These are phyloP conservation scores for Orbilia ellipsospora DNA, from an alignment of 2,329 filamentous ascomycete genomes.

Conservation along the genomic window DNA sequence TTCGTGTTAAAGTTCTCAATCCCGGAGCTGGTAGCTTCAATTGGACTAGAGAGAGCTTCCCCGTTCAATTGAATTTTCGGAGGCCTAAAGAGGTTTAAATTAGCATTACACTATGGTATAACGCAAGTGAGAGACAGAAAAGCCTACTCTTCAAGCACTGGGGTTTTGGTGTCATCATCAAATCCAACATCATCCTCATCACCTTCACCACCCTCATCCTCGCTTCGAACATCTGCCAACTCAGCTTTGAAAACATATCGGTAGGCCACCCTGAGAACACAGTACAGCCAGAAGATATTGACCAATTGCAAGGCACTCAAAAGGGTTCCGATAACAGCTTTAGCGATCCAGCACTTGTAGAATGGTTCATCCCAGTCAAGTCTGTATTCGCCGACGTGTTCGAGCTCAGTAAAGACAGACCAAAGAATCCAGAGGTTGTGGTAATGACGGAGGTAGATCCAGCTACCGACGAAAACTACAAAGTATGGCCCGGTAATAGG, in stretches of 20 bases:
- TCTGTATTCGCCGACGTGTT: constrained; percentile 77
- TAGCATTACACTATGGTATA: background rate
- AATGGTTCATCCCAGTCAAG: constrained; percentile 80
- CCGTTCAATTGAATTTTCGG: constrained; percentile 50
- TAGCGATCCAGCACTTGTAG: constrained; percentile 79
- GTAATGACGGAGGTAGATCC: constrained; percentile 91
- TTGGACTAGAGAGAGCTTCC: constrained; percentile 35
- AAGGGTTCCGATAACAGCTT: constrained; percentile 74
- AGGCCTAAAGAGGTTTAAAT: constrained; percentile 12
- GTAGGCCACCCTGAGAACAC: constrained; percentile 79
- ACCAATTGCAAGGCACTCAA: constrained; percentile 76
- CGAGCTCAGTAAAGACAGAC: constrained; percentile 79
- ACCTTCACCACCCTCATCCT: constrained; percentile 74
- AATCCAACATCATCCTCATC: constrained; percentile 57
- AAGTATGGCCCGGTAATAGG: constrained; percentile 85
- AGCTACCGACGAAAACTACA: constrained; percentile 80
- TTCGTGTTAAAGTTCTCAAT: constrained; percentile 24
- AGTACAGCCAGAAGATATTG: constrained; percentile 84
- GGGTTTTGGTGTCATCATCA: constrained; percentile 42
- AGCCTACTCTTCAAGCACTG: constrained; percentile 35
- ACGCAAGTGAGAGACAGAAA: background rate
- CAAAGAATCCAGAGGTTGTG: constrained; percentile 81
- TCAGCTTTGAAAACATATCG: constrained; percentile 72
- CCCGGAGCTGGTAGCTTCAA: constrained; percentile 31
- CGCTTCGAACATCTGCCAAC: constrained; percentile 76